Percentiles rank a stretch among this genome's conserved stretches.
Evolutionary conservation across 2,329 filamentous ascomycete species (phyloP).

Genomic region (Fusarium torreyae): DNA sequence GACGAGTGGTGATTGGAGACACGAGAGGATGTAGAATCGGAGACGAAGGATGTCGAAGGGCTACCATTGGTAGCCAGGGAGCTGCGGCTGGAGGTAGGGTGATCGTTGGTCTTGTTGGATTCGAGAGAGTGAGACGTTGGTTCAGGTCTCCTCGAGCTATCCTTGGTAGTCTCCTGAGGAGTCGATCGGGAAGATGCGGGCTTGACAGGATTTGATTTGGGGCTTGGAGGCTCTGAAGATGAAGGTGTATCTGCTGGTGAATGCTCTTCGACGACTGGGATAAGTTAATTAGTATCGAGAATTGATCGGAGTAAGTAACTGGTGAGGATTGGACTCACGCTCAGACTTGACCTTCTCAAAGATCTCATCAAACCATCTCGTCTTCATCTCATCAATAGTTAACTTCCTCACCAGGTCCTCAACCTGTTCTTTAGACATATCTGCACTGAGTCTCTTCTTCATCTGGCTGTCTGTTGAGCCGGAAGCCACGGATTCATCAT

Average conservation of each 20-base stretch:
- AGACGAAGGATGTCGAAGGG: constrained; percentile 40
- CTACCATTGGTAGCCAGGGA: constrained; percentile 21
- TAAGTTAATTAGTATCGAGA: neutral
- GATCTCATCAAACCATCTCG: constrained; percentile 48
- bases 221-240: constrained; percentile 42
- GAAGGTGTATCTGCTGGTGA: constrained; percentile 38
- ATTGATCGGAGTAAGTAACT: neutral
- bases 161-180: constrained; percentile 42
- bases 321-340: constrained; percentile 29
- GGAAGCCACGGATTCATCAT: constrained; percentile 35
- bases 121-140: constrained; percentile 4
- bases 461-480: constrained; percentile 39
- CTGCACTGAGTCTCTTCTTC: constrained; percentile 43
- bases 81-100: constrained; percentile 15
- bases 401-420: constrained; percentile 45
- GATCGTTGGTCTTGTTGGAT: constrained; percentile 2
- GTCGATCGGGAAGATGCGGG: constrained; percentile 4
- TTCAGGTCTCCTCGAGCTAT: constrained; percentile 34
- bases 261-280: constrained; percentile 44
- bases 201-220: constrained; percentile 31
- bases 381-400: constrained; percentile 49
- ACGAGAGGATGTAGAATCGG: constrained; percentile 40
- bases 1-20: constrained; percentile 28
- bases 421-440: constrained; percentile 49
- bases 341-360: constrained; percentile 49